Conservation (phyloP, 129 eudicot genomes). For the Erigeron canadensis region DNA sequence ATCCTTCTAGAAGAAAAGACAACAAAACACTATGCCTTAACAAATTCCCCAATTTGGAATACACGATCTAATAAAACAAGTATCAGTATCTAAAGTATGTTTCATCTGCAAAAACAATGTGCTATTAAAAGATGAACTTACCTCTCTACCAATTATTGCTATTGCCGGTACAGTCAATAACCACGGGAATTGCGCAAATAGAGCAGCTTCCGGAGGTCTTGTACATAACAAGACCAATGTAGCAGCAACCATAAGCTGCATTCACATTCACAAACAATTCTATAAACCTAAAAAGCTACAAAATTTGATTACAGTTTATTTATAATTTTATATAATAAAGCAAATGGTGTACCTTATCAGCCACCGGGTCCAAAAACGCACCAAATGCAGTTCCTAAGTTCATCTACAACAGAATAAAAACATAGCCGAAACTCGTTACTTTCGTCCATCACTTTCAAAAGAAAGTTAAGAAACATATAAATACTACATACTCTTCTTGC, state of each 20-base stretch:
- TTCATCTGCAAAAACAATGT: conserved; percentile 16
- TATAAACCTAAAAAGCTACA: conserved; percentile 12
- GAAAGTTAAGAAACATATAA: conserved; percentile 13
- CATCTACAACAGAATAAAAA: conserved; percentile 51
- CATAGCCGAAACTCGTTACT: not conserved
- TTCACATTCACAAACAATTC: conserved; percentile 12
- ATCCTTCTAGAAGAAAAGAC: not conserved
- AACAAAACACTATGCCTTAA: conserved; percentile 12
- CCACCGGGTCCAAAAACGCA: conserved; percentile 97
- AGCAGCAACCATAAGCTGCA: conserved; percentile 99
- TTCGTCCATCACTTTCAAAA: not conserved
- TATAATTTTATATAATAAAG: conserved; percentile 1
- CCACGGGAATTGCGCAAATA: conserved; percentile 82
- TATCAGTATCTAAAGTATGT: conserved; percentile 1
- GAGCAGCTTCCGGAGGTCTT: conserved; percentile 70
- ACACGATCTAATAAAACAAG: conserved; percentile 7
- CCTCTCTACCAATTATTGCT: conserved; percentile 97
- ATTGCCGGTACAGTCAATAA: conserved; percentile 82
- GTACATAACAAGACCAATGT: conserved; percentile 87
- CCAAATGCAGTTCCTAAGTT: conserved; percentile 89
- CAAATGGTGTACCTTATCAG: conserved; percentile 71
- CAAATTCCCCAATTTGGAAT: not conserved
- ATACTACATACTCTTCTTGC: conserved; percentile 70
- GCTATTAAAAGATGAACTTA: conserved; percentile 23
- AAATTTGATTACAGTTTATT: not conserved